These are phyloP conservation scores for Aspergillus uvarum DNA, from an alignment of 2,329 filamentous ascomycete genomes.

Conservation along the genomic window DNA sequence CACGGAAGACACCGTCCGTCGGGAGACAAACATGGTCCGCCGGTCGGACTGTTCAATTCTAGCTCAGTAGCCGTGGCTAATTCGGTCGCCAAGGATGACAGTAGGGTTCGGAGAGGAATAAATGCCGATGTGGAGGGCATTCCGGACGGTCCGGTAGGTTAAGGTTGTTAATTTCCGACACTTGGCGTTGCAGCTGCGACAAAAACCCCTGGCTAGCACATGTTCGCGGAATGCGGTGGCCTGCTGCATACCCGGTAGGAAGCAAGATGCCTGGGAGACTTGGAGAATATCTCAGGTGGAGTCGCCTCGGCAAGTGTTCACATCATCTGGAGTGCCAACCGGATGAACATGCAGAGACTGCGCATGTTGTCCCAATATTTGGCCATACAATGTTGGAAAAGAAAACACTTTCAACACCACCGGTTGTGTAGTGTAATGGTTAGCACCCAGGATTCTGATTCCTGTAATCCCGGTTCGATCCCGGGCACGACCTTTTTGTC, in stretches of 20 bases:
- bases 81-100: not conserved
- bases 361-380: too few species aligned
- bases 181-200: not conserved
- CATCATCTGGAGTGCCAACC: too few species aligned
- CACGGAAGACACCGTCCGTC: too few species aligned
- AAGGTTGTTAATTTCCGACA: not conserved
- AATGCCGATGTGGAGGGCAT: not conserved
- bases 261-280: too few species aligned
- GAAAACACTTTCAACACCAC: not conserved
- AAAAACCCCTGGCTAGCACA: not conserved
- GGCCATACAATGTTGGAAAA: too few species aligned
- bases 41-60: too few species aligned
- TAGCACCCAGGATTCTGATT: not conserved
- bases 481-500: not conserved
- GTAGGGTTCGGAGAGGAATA: not conserved
- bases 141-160: not conserved
- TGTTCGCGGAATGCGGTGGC: too few species aligned
- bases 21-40: too few species aligned
- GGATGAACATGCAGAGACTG: too few species aligned
- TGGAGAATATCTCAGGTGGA: too few species aligned
- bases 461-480: not conserved
- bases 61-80: not conserved
- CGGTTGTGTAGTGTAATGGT: not conserved
- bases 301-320: too few species aligned
- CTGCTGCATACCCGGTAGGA: too few species aligned